These are phyloP conservation scores for Tetracladium setigerum DNA, from an alignment of 495 filamentous ascomycete genomes.

Conservation along the genomic window DNA sequence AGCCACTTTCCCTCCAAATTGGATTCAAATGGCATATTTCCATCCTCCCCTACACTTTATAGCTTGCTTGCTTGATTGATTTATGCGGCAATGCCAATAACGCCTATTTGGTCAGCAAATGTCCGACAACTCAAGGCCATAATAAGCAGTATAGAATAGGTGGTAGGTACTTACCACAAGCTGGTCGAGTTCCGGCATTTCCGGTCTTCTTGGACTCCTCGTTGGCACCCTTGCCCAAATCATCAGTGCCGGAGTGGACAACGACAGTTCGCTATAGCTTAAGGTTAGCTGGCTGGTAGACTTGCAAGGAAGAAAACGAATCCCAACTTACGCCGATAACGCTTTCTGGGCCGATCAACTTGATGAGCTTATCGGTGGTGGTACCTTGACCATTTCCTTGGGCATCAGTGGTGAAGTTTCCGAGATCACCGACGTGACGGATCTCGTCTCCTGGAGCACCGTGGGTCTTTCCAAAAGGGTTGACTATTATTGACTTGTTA, in stretches of 20 bases:
- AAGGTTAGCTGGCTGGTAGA: slow-evolving; percentile 11
- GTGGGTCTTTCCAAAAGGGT: slow-evolving; percentile 87
- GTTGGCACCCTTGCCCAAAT: slow-evolving; percentile 82
- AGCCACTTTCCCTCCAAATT: too few relatives aligned
- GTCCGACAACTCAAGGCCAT: not conserved
- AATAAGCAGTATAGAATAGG: not conserved
- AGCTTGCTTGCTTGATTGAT: not conserved
- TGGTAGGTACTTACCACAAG: slow-evolving; percentile 72
- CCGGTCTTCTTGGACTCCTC: slow-evolving; percentile 97
- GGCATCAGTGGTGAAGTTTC: slow-evolving; percentile 91
- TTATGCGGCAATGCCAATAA: slow-evolving; percentile 78
- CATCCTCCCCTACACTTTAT: not conserved
- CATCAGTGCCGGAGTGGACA: slow-evolving; percentile 89
- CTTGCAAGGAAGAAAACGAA: slow-evolving; percentile 1
- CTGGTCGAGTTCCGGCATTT: slow-evolving; percentile 85
- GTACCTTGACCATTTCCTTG: slow-evolving; percentile 80
- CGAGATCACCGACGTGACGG: slow-evolving; percentile 94
- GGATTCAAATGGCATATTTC: not conserved
- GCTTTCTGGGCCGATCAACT: slow-evolving; percentile 92
- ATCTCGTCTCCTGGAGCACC: slow-evolving; percentile 73
- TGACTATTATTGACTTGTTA: slow-evolving; percentile 58
- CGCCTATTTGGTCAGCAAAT: slow-evolving; percentile 41
- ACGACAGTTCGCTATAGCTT: slow-evolving; percentile 82
- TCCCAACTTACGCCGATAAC: slow-evolving; percentile 77
- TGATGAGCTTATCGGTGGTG: slow-evolving; percentile 69